Conservation (phyloP, 805 yeast species). For the Wickerhamiella brachini region DNA sequence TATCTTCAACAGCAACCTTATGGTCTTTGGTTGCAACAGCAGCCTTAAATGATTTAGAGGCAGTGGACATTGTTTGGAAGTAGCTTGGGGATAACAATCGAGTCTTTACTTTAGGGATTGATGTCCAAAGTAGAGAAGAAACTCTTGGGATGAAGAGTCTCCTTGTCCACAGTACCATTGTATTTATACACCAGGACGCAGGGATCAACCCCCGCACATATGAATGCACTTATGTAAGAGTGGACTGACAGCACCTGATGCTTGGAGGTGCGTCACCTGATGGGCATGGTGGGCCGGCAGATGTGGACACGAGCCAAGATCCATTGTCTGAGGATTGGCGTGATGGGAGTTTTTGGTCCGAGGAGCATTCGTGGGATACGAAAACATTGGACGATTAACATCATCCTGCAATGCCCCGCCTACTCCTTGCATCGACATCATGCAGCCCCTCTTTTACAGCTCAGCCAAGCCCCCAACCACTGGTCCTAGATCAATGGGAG, state of each 20-base stretch:
- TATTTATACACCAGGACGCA: neutral
- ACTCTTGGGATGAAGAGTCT: neutral
- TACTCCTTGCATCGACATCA: neutral
- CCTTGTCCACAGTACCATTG: neutral
- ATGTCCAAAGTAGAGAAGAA: neutral
- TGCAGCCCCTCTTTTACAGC: neutral
- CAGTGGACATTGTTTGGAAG: neutral
- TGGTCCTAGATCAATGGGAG: neutral
- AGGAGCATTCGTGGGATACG: no score
- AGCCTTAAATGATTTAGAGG: neutral
- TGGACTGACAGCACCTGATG: neutral
- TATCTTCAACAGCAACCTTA: neutral
- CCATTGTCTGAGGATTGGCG: no score
- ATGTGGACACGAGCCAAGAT: neutral
- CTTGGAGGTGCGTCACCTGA: neutral
- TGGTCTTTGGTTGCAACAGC: neutral
- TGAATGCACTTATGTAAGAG: neutral
- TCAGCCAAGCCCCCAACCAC: neutral
- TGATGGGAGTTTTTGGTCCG: no score
- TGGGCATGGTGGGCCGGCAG: neutral
- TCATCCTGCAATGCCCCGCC: no score
- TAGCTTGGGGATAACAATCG: neutral
- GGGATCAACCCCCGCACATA: neutral
- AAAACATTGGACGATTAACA: no score
- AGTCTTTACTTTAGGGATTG: neutral